These are phyloP conservation scores for Xerocomellus chrysenteron DNA, from an alignment of 768 basidiomycete genomes.

Conservation along the genomic window DNA sequence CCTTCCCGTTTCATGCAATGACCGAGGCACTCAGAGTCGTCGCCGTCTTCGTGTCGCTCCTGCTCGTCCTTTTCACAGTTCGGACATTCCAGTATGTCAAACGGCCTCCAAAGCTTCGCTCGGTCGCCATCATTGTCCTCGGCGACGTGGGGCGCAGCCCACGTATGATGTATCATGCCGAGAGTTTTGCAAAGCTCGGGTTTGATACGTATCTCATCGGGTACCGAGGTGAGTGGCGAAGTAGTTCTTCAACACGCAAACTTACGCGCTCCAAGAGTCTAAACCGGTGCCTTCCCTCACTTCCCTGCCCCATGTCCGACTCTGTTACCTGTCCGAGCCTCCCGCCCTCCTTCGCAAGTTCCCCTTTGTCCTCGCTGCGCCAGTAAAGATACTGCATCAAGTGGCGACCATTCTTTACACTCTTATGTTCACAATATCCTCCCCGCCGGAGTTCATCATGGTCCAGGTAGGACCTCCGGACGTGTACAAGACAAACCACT, in stretches of 20 bases:
- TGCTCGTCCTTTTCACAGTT: conserved; percentile 16
- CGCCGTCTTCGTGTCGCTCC: conserved; percentile 6
- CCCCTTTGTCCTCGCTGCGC: conserved; percentile 73
- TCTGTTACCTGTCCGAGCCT: conserved; percentile 67
- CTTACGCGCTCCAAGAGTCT: conserved; percentile 51
- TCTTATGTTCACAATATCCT: conserved; percentile 56
- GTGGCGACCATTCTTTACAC: conserved; percentile 57
- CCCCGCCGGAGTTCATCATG: conserved; percentile 80
- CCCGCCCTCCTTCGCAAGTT: conserved; percentile 51
- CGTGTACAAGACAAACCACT: not conserved
- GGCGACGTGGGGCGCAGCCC: conserved; percentile 97
- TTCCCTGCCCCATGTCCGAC: conserved; percentile 59
- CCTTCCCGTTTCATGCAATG: conserved; percentile 1
- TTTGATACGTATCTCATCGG: conserved; percentile 84
- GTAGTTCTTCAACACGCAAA: not conserved
- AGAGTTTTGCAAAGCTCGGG: conserved; percentile 80
- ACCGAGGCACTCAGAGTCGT: conserved; percentile 2
- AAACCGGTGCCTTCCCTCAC: conserved; percentile 73
- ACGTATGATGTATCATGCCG: conserved; percentile 98
- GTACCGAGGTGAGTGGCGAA: conserved; percentile 65
- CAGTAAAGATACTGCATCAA: conserved; percentile 78
- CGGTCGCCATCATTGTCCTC: conserved; percentile 87
- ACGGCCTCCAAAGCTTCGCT: conserved; percentile 43
- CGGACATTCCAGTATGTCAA: conserved; percentile 17
- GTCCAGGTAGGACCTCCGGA: conserved; percentile 67